Evolutionary conservation across 1,139 yeast genomes (phyloP).

Genomic region (Nakaseomyces nivariensis): DNA sequence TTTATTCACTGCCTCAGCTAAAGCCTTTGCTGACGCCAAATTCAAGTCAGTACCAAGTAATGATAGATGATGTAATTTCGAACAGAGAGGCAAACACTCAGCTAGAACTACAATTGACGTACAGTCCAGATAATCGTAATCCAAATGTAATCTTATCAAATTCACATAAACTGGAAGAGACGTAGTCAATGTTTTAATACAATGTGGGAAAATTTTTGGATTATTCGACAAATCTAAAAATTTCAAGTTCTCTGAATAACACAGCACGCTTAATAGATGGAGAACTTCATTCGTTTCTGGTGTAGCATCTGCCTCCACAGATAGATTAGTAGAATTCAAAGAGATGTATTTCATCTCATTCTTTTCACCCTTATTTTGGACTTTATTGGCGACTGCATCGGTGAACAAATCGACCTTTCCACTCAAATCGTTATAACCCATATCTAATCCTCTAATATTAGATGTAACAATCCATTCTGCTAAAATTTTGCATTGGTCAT

Average conservation of each 20-base stretch:
- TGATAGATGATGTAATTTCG: conserved; percentile 48
- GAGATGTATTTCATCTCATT: conserved; percentile 38
- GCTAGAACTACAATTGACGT: conserved; percentile 45
- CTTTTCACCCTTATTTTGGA: conserved; percentile 16
- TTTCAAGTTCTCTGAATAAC: conserved; percentile 44
- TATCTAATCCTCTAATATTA: conserved; percentile 44
- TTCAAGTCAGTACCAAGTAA: conserved; percentile 50
- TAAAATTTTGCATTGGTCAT: conserved; percentile 41
- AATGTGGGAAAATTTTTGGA: conserved; percentile 44
- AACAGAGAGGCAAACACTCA: conserved; percentile 53
- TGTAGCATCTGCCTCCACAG: conserved; percentile 26
- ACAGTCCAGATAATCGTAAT: conserved; percentile 44
- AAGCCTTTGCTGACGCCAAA: conserved; percentile 42
- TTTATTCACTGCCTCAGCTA: conserved; percentile 48
- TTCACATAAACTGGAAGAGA: conserved; percentile 51
- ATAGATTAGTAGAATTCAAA: conserved; percentile 42
- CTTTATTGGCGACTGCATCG: conserved; percentile 29
- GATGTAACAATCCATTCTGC: conserved; percentile 39
- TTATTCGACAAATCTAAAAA: conserved; percentile 64
- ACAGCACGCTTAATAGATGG: conserved; percentile 27
- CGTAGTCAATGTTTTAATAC: conserved; percentile 34
- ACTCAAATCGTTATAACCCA: conserved; percentile 60
- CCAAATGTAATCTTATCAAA: conserved; percentile 50
- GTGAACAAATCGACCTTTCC: conserved; percentile 48
- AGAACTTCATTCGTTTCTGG: conserved; percentile 26